Base-by-base conservation (phyloP, 352 stramenopile species). In the Globisporangium paroecandrum region DNA sequence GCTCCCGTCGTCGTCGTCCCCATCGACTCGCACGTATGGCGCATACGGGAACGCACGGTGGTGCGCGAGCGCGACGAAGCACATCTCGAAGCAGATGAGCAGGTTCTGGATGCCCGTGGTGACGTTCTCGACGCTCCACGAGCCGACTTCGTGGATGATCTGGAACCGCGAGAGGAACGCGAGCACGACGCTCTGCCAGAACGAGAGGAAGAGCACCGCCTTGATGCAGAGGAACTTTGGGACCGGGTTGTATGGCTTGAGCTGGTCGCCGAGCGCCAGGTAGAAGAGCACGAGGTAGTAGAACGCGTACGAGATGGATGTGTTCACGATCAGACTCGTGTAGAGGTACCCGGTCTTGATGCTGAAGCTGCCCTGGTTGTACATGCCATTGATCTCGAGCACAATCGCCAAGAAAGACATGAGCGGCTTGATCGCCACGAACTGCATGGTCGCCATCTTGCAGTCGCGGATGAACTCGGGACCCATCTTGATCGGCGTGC, bases 161-260 rank as follows among this genome's bases (percentile, higher is more conserved):
- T 94, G 74, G 67, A 97, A 91, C 4, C 87, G 83, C 32, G 88
- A 94, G 56, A 98, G 83, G 63, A 96, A 94, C 3, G 90, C 90
- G 38, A 98, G 84, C 68, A 97, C 84, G 62, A 98, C 89, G 70
- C 89, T 96, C 77, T 99, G 97, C 97, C 97, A 99, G 79, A 99
- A 99, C 7, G 94, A 99, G 25, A 99, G 77, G 74, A 99, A 99
- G n/a, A 99, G 78, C 64, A 99, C 93, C 7, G 94, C 97, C 75
- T 99, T 99, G 77, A 99, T 98, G 67, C 95, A 98, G 27, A 99
- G 77, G 73, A 99, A 99, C 81, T 99, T 99, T 1, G 94, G 90
- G 47, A 98, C 97, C 3, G 97, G 97, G 62, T 98, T 96, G 77
- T 94, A 98, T 63, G 90, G 95, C 65, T 76, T 81, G 53, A 99